Base-by-base conservation (phyloP, 169 alveolate species). In the Cryptosporidium canis region DNA sequence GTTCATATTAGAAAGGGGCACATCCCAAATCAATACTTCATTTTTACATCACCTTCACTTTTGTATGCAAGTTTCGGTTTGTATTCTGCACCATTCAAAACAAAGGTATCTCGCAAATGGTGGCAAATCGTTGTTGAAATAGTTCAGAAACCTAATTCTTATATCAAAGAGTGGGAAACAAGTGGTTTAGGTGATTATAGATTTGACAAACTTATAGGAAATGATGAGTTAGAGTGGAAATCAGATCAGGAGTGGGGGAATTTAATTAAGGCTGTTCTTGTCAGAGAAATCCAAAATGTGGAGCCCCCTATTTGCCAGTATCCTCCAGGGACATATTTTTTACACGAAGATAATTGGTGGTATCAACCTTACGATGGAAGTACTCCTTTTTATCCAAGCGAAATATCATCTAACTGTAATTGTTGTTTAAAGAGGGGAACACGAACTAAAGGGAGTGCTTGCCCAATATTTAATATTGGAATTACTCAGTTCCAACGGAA, bases 81-180 rank as follows among this genome's bases (percentile, higher is more conserved):
- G 29, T 83, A 83, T 12, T 67, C 91, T 63, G 83, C 83, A 35
- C 91, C 91, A 18, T 83, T 83, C 18, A 45, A 67, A 51, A 21
- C 67, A 7, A 31, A 61, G 35, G 31, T 18, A 9, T 41, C 29
- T 63, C 33, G 47, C 11, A 61, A 53, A 27, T 66, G 83, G 91
- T 83, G 91, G 91, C 91, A 83, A 71, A 64, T 83, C 16, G 83
- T 67, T 3, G 85, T 83, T 39, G 85, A 83, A 56, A 35, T 83
- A 11, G 61, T 51, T 21, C 91, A 83, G 48, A 45, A 66, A 48
- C 91, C 91, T 18, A 37, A 39, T 1, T 41, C 85, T 39, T 83
- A 64, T 64, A 47, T 67, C 16, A 83, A 83, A 71, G 84, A 56
- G 31, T 66, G 83, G 67, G 91, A 83, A 61, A 83, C 91, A 2